phyloP scores from a whole-genome alignment of 2,329 filamentous ascomycete species.

The Ceratocystis diversiconidia region DNA sequence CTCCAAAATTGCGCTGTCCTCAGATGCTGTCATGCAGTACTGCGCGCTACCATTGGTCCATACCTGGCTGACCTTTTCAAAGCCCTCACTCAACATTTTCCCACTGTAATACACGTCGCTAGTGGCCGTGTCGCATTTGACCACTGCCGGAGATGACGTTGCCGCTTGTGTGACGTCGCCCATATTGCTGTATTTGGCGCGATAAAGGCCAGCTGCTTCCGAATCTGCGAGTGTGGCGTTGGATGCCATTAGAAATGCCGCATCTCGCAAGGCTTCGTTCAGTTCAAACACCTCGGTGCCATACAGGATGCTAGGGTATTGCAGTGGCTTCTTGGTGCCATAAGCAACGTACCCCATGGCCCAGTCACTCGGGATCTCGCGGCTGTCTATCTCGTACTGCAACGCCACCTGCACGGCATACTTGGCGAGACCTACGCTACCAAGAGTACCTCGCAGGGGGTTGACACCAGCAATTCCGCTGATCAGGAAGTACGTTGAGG shows the following conservation, averaged over 20 bases:
- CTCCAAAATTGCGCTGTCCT: conserved; percentile 57
- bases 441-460: conserved; percentile 51
- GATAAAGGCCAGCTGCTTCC: conserved; percentile 35
- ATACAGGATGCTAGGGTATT: conserved; percentile 46
- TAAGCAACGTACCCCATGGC: conserved; percentile 55
- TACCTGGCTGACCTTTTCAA: conserved; percentile 47
- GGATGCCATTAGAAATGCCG: conserved; percentile 37
- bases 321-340: conserved; percentile 38
- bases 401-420: conserved; percentile 61
- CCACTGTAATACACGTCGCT: conserved; percentile 61
- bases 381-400: conserved; percentile 60
- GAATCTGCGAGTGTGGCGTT: conserved; percentile 40
- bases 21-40: conserved; percentile 60
- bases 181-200: conserved; percentile 35
- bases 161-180: conserved; percentile 30
- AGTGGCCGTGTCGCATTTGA: conserved; percentile 53
- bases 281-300: conserved; percentile 58
- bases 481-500: conserved; percentile 54
- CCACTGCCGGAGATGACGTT: conserved; percentile 37
- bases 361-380: conserved; percentile 52
- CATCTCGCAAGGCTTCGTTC: conserved; percentile 41
- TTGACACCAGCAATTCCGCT: conserved; percentile 63
- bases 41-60: conserved; percentile 53
- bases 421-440: conserved; percentile 50
- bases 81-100: conserved; percentile 42